phyloP scores from a whole-genome alignment of 768 basidiomycete species.

The Tulasnella sp. region DNA sequence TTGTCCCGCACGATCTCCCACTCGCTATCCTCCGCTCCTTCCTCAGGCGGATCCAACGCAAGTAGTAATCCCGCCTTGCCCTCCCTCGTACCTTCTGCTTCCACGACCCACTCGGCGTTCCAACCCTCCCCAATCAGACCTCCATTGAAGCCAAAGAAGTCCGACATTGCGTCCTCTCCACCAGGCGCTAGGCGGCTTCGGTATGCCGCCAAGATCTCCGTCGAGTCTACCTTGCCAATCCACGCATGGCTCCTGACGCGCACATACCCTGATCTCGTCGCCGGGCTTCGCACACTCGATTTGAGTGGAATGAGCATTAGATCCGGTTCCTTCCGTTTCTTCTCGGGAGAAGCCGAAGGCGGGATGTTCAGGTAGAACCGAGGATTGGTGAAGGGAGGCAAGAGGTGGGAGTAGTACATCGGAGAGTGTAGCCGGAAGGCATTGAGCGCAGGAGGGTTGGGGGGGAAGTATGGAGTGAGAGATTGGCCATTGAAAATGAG shows the following conservation, averaged over 20 bases:
- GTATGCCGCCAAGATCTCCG: conserved; percentile 16
- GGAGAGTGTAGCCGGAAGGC: conserved; percentile 48
- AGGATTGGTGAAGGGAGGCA: conserved; percentile 26
- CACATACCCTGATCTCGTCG: conserved; percentile 20
- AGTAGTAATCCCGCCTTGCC: conserved; percentile 16
- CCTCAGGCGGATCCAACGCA: background rate
- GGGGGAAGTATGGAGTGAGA: conserved; percentile 50
- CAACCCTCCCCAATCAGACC: conserved; percentile 52
- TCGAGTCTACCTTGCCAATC: conserved; percentile 41
- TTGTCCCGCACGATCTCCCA: conserved; percentile 15
- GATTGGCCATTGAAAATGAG: conserved; percentile 56
- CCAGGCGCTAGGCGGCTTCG: background rate
- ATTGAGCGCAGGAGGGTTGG: conserved; percentile 36
- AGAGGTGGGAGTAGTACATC: conserved; percentile 62
- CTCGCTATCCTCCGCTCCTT: background rate
- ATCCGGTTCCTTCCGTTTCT: background rate
- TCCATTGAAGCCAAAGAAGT: background rate
- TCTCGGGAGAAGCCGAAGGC: background rate
- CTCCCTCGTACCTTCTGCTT: conserved; percentile 55
- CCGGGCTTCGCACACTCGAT: background rate
- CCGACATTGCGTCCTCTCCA: background rate
- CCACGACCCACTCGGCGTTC: conserved; percentile 68
- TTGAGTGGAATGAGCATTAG: background rate
- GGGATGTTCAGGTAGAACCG: conserved; percentile 17
- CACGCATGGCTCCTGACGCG: conserved; percentile 52